Evolutionary conservation across 2,329 filamentous ascomycete genomes (phyloP), one percentile per base, ranked within the genome.

Genomic region (Cyanodermella asteris): DNA sequence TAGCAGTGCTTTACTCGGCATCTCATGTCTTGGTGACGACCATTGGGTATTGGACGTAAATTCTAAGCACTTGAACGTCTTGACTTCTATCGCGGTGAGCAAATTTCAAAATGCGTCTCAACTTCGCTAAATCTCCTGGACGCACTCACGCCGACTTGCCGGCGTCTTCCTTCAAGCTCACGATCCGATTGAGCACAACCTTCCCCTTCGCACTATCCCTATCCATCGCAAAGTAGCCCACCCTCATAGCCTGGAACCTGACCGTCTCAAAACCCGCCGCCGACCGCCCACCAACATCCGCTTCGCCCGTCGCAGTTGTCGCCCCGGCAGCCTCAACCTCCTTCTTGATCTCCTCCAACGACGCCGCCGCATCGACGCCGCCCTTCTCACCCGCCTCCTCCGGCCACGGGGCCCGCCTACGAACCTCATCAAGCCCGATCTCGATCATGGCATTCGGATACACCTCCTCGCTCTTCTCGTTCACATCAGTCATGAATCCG

Each of bases 201-300:
- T 72, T 77, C n/a, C 80, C 75, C 16, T 68, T 64, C 1, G 67
- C 75, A 31, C 68, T 76, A 38, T 90, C 80, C 23, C 62, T 65
- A 44, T 91, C 81, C 45, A 87, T 36, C 55, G 68, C 68, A 51
- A 84, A 87, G 45, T 87, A 91, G 7, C 72, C 82, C 19, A 84
- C 74, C 14, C 84, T 64, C 59, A 91, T 70, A 4, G 69, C 84
- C 57, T 93, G 84, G 61, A 93, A 93, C 23, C 84, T 61, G 6
- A 91, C 72, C 28, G 61, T 72, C 50, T 77, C 75, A 13, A 66
- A 64, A 1, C 72, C 73, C 8, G 34, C 30, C n/a, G n/a, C n/a
- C n/a, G n/a, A n/a, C n/a, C n/a, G n/a, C n/a, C n/a, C n/a, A n/a
- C n/a, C n/a, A n/a, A n/a, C n/a, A n/a, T n/a, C n/a, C n/a, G n/a